phyloP scores from a whole-genome alignment of 345 rosid genomes.

The Aquilaria yunnanensis region DNA sequence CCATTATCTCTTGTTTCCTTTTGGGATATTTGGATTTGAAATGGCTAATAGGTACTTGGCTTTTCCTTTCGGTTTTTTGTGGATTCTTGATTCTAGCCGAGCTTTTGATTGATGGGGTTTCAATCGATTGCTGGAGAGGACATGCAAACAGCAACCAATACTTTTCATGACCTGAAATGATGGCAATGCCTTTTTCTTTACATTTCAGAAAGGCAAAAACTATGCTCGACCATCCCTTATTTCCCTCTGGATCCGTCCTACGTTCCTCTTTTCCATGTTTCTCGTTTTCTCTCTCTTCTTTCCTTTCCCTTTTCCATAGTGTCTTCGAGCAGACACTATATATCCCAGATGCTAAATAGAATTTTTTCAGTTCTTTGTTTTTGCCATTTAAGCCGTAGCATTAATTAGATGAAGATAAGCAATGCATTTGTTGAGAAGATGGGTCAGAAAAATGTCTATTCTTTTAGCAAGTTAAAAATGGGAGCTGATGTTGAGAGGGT shows the following conservation, averaged over 20 bases:
- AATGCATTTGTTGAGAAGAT: background rate
- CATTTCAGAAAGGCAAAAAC: constrained; percentile 1
- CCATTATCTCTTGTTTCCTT: constrained; percentile 30
- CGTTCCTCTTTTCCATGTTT: too few species aligned
- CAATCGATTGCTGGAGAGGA: constrained; percentile 14
- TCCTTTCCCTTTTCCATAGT: too few species aligned
- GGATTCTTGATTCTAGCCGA: constrained; percentile 16
- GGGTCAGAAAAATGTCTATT: constrained; percentile 13
- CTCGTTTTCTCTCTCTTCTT: too few species aligned
- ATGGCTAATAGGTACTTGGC: constrained; percentile 4
- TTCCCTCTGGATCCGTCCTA: background rate
- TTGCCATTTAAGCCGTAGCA: too few species aligned
- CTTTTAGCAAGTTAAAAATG: constrained; percentile 2
- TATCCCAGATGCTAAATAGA: too few species aligned
- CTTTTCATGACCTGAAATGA: constrained; percentile 20
- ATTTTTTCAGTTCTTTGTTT: too few species aligned
- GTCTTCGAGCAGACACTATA: too few species aligned
- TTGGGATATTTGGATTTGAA: constrained; percentile 11
- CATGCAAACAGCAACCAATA: constrained; percentile 11
- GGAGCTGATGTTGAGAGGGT: constrained; percentile 18
- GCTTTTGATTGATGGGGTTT: background rate
- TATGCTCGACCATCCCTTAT: background rate
- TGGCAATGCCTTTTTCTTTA: constrained; percentile 17
- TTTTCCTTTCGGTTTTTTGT: constrained; percentile 2
- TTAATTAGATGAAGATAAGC: too few species aligned